phyloP scores from a whole-genome alignment of 441 rosid species.

The Pelargonium cotyledonis region DNA sequence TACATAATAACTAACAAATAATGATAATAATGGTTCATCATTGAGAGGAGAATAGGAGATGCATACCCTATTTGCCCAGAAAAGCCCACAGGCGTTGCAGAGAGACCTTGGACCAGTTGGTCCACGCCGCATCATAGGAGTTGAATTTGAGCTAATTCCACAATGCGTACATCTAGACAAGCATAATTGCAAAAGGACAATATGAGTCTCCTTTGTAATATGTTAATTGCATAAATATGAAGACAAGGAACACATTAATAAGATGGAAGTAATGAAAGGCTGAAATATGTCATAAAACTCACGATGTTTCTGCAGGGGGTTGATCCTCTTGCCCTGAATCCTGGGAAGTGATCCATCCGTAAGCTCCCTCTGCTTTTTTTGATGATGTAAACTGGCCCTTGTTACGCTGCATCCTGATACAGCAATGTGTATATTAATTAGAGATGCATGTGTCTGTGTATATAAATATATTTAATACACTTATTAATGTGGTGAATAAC shows the following conservation, averaged over 20 bases:
- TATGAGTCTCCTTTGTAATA: not conserved
- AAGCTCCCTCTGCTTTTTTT: not conserved
- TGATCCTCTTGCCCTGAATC: not conserved
- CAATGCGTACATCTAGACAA: not conserved
- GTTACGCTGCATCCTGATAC: conserved; percentile 8
- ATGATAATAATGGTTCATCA: not conserved
- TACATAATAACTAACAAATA: no score
- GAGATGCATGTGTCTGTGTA: no score
- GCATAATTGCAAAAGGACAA: not conserved
- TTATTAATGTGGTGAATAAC: no score
- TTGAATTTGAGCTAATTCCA: not conserved
- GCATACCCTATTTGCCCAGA: not conserved
- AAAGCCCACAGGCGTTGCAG: not conserved
- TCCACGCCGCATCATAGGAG: conserved; percentile 1
- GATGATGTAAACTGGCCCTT: conserved; percentile 1
- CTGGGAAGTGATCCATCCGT: not conserved
- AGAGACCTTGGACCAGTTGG: conserved; percentile 2
- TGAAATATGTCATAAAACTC: not conserved
- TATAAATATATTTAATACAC: no score
- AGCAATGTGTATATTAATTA: not conserved
- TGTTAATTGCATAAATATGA: not conserved
- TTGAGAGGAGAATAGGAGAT: not conserved
- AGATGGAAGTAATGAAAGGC: not conserved
- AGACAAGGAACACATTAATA: not conserved
- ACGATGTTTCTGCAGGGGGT: not conserved